Evolutionary conservation across 176 grass and related monocot species (phyloP), one percentile per base, ranked within the genome.

Genomic region (Elymus sibiricus): DNA sequence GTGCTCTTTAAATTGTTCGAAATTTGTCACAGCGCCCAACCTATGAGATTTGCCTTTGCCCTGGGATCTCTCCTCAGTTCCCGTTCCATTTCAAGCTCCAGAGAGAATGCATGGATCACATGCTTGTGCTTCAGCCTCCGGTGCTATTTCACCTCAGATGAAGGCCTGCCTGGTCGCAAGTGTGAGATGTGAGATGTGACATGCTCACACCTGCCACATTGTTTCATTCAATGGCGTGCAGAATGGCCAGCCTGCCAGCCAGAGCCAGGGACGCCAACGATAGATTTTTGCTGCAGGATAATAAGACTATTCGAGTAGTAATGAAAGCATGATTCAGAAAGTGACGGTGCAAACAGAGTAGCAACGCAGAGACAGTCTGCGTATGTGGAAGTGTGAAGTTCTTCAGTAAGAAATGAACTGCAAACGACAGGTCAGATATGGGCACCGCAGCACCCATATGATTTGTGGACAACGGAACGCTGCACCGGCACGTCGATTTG

Each of bases 211-310:
- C 62, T 70, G 72, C 78, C 46, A 60, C 26, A 74, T 59, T 22
- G 68, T 69, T 42, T 60, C 68, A 91, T 87, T 91, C 85, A 84
- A 86, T 86, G 1, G 64, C 58, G 40, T 79, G 79, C 79, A 91
- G 76, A 62, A 40, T 61, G 81, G 81, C 71, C 88, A 90, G 83
- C 22, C 24, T 11, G 28, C 72, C 58, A 69, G 39, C 25, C 43
- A 29, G 71, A 60, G 39, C 43, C 72, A 53, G 71, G 43, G 64
- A 76, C 71, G 49, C 47, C 58, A 7, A 64, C 85, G 19, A 21
- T 24, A 68, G 66, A 66, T 78, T 87, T 67, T 66, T 38, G 77
- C 47, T 8, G 9, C 27, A 5, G 24, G 42, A 47, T 67, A 46
- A 66, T 79, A 1, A 22, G 8, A 26, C 61, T 77, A 15, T 82